Evolutionary conservation across 2,329 filamentous ascomycete genomes (phyloP).

Genomic region (Akanthomyces muscarius): DNA sequence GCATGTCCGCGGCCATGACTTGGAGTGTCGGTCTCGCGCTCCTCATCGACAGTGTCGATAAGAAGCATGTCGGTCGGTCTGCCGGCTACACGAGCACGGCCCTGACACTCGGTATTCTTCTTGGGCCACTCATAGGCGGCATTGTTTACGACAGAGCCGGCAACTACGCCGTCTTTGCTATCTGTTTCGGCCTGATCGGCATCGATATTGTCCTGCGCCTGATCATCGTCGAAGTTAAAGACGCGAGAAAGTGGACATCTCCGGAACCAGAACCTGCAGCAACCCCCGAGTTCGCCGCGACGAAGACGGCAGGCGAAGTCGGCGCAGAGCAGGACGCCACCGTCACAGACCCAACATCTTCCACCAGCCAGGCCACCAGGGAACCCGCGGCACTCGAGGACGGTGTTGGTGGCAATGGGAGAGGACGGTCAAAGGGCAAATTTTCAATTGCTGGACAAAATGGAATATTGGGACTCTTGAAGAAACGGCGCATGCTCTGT

Average conservation of each 20-base stretch:
- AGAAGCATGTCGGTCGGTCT: constrained; percentile 29
- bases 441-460: not conserved
- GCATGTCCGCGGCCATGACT: constrained; percentile 31
- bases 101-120: constrained; percentile 30
- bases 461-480: constrained; percentile 25
- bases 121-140: constrained; percentile 32
- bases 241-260: constrained; percentile 28
- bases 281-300: constrained; percentile 7
- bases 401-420: not conserved
- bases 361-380: not conserved
- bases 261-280: constrained; percentile 5
- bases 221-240: constrained; percentile 31
- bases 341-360: not conserved
- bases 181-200: constrained; percentile 34
- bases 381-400: not conserved
- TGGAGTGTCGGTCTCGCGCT: constrained; percentile 36
- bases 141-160: constrained; percentile 31
- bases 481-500: constrained; percentile 30
- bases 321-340: not conserved
- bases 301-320: not conserved
- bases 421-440: not conserved
- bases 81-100: constrained; percentile 33
- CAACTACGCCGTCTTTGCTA: constrained; percentile 33
- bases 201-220: constrained; percentile 32
- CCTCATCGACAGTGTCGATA: constrained; percentile 32